Percentiles rank a stretch among this genome's conserved stretches.
These are phyloP conservation scores for Dianthus caryophyllus DNA, from an alignment of 148 eudicot species.

Conservation along the genomic window DNA sequence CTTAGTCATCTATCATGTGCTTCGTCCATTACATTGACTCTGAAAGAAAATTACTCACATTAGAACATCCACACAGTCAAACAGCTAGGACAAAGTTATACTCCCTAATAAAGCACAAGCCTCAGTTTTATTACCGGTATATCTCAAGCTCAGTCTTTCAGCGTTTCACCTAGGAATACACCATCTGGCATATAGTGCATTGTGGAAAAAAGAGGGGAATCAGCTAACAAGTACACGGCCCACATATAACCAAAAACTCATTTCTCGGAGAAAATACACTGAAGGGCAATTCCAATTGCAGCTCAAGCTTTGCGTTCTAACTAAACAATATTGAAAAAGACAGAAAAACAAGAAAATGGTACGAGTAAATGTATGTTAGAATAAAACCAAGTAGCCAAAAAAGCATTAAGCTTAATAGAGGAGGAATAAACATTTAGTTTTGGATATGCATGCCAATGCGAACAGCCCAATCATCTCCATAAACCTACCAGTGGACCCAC, in stretches of 20 bases:
- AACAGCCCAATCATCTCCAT: too few relatives aligned
- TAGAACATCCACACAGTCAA: neutral
- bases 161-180: constrained; percentile 84
- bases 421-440: too few relatives aligned
- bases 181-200: constrained; percentile 98
- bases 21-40: constrained; percentile 91
- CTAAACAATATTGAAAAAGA: too few relatives aligned
- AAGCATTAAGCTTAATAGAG: too few relatives aligned
- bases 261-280: neutral
- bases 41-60: constrained; percentile 23
- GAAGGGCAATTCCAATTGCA: neutral
- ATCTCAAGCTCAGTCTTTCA: constrained; percentile 93
- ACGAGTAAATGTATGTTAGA: too few relatives aligned
- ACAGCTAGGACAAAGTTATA: neutral
- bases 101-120: too few relatives aligned
- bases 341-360: too few relatives aligned
- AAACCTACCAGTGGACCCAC: too few relatives aligned
- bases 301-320: neutral
- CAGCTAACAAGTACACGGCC: too few relatives aligned
- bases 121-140: constrained; percentile 57
- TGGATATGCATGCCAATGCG: too few relatives aligned
- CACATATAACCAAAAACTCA: too few relatives aligned
- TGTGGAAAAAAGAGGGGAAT: constrained; percentile 3
- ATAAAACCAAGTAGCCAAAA: too few relatives aligned
- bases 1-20: constrained; percentile 92